Percentiles rank a stretch among this genome's conserved stretches.
Evolutionary conservation across 345 rosid species (phyloP).

Genomic region (Sisymbrium altissimum): DNA sequence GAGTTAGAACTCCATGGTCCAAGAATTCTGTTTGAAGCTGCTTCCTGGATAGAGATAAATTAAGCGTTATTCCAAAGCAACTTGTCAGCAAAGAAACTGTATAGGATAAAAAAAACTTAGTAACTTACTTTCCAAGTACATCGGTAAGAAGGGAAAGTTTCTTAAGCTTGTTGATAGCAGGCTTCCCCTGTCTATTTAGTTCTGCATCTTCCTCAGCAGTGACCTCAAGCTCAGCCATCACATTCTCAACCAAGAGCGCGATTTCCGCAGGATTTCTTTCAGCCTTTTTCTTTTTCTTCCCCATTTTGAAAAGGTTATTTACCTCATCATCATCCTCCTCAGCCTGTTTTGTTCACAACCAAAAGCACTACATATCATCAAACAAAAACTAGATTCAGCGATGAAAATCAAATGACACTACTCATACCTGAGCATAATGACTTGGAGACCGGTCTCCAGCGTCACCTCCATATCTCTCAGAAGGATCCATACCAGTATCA

Average conservation of each 20-base stretch:
- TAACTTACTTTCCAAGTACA: constrained; percentile 87
- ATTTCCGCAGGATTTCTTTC: constrained; percentile 94
- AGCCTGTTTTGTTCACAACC: constrained; percentile 43
- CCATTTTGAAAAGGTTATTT: constrained; percentile 78
- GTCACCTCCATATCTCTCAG: constrained; percentile 64
- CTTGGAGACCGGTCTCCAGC: constrained; percentile 83
- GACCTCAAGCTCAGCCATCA: constrained; percentile 97
- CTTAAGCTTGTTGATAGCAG: constrained; percentile 90
- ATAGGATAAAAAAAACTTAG: background rate
- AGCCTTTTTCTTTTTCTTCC: constrained; percentile 75
- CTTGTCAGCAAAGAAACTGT: background rate
- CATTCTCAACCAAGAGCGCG: constrained; percentile 79
- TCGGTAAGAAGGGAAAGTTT: constrained; percentile 86
- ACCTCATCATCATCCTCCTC: constrained; percentile 90
- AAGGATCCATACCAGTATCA: constrained; percentile 85
- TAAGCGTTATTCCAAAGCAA: background rate
- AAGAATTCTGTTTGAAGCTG: constrained; percentile 94
- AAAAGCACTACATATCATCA: constrained; percentile 7
- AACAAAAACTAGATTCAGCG: background rate
- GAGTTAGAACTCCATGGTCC: constrained; percentile 89
- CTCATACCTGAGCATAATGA: constrained; percentile 32
- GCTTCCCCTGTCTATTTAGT: constrained; percentile 75
- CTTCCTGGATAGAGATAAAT: constrained; percentile 51
- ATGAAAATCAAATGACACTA: background rate
- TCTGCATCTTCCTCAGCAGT: constrained; percentile 93